Base-by-base conservation (phyloP, 108 stramenopile species). In the Cyclotella baltica region DNA sequence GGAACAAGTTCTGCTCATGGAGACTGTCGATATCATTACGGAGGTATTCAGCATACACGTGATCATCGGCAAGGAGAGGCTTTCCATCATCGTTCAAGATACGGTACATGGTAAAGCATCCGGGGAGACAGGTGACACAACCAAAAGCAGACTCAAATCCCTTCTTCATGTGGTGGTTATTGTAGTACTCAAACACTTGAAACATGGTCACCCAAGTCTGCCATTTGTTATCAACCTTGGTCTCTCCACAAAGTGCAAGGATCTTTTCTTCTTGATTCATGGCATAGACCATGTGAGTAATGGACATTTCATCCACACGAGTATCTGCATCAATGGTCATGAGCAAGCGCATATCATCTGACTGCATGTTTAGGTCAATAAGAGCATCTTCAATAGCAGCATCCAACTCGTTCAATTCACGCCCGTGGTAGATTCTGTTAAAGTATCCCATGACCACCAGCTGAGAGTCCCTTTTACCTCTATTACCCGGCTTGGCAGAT, bases 281-380 rank as follows among this genome's bases (percentile, higher is more conserved):
- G 22, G 69, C 74, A 23, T 72, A 81, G 4, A 88, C 85, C 87
- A 88, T 88, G 64, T 88, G 85, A 0, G 70, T 67, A 46, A 88
- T 83, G n/a, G 82, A 75, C 70, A 76, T 76, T 20, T 69, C 73
- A 46, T 82, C 75, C 0, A 88, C 84, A 28, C 87, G 71, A 19
- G 87, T 85, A 67, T 88, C 87, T 56, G 87, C 87, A 67, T 88
- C 87, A 37, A 88, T 88, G 11, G 87, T 76, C 81, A 88, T 78
- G 34, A 88, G 61, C 76, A 85, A 85, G 37, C 85, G 85, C 43
- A 88, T 51, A 73, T 83, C 83, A 31, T 80, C 80, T 6, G 73
- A 78, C 36, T 81, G 87, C 5, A 88, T 33, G n/a, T 82, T 79
- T 15, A 88, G 78, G 36, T 77, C 71, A 9, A 83, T 73, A 61